A percentile compares a stretch with the other conserved stretches of the same genome.
These are phyloP conservation scores for Crithidia acanthocephali DNA, from an alignment of 208 protist genomes.

Conservation along the genomic window DNA sequence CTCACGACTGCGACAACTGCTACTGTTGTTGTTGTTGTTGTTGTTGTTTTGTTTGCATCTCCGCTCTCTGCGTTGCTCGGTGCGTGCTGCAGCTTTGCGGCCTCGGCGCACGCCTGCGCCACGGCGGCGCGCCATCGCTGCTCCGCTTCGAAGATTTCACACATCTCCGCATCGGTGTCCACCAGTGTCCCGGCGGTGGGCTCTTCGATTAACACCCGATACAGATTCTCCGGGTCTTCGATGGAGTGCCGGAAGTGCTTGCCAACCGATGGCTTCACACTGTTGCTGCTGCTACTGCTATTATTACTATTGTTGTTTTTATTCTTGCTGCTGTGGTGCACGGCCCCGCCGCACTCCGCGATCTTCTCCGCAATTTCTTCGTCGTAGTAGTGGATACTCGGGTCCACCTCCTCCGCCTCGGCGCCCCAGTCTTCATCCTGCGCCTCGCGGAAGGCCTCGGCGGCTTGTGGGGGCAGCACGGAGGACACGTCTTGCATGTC, in stretches of 20 bases:
- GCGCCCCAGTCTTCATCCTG: conserved; percentile 43
- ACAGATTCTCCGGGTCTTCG: conserved; percentile 30
- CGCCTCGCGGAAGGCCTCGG: conserved; percentile 32
- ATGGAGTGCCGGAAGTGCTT: conserved; percentile 33
- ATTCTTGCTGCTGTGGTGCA: background rate
- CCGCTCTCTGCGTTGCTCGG: background rate
- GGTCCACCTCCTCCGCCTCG: conserved; percentile 43
- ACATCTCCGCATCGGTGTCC: conserved; percentile 57
- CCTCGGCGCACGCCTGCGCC: background rate
- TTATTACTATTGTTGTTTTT: background rate
- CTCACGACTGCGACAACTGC: too few species aligned
- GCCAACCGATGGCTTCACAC: background rate
- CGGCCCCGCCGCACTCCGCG: conserved; percentile 8
- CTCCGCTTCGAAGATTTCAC: conserved; percentile 31
- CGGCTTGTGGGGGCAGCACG: conserved; percentile 23
- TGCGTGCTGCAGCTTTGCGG: background rate
- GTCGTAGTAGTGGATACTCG: conserved; percentile 47
- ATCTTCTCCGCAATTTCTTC: conserved; percentile 30
- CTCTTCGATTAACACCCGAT: conserved; percentile 30
- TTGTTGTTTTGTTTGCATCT: background rate
- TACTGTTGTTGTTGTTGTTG: too few species aligned
- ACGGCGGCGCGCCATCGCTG: conserved; percentile 37
- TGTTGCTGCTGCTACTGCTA: background rate
- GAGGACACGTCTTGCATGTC: conserved; percentile 30
- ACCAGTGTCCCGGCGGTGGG: conserved; percentile 27